Percentiles rank a stretch among this genome's conserved stretches.
phyloP scores from a whole-genome alignment of 1,284 basidiomycete species.

The Coniophora puteana region DNA sequence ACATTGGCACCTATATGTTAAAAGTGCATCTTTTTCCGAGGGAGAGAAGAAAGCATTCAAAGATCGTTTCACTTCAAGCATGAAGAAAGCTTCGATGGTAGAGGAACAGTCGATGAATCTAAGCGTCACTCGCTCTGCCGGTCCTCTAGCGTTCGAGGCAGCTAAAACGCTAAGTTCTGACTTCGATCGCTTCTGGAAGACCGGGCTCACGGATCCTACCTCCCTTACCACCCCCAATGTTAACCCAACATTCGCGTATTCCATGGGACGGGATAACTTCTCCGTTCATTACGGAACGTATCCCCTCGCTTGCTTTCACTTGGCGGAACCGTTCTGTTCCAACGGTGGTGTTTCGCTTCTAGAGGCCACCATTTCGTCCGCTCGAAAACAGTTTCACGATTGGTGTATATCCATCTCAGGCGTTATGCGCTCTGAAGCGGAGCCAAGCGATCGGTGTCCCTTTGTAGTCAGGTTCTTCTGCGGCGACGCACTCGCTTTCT shows the following conservation, averaged over 20 bases:
- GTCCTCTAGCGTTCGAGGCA: slow-evolving; percentile 29
- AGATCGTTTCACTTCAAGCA: slow-evolving; percentile 7
- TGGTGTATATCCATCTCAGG: slow-evolving; percentile 22
- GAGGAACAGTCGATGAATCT: background rate
- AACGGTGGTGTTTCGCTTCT: slow-evolving; percentile 1
- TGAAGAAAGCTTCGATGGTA: background rate
- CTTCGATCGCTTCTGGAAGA: slow-evolving; percentile 37
- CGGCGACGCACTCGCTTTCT: slow-evolving; percentile 31
- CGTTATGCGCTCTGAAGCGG: slow-evolving; percentile 10
- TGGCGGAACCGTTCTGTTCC: slow-evolving; percentile 31
- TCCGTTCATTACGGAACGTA: slow-evolving; percentile 44
- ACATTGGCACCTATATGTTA: slow-evolving; percentile 35
- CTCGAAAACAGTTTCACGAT: slow-evolving; percentile 17
- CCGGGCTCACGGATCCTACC: slow-evolving; percentile 35
- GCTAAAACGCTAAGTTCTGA: slow-evolving; percentile 15
- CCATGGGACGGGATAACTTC: slow-evolving; percentile 36
- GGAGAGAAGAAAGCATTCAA: slow-evolving; percentile 14
- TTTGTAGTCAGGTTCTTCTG: slow-evolving; percentile 26
- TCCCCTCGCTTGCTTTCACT: slow-evolving; percentile 45
- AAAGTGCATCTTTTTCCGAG: slow-evolving; percentile 6
- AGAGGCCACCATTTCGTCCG: slow-evolving; percentile 17
- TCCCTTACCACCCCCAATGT: slow-evolving; percentile 26
- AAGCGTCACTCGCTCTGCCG: slow-evolving; percentile 33
- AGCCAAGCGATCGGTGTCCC: slow-evolving; percentile 2
- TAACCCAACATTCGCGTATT: slow-evolving; percentile 49